phyloP scores from a whole-genome alignment of 306 rosid genomes.

The Dryas octopetala region DNA sequence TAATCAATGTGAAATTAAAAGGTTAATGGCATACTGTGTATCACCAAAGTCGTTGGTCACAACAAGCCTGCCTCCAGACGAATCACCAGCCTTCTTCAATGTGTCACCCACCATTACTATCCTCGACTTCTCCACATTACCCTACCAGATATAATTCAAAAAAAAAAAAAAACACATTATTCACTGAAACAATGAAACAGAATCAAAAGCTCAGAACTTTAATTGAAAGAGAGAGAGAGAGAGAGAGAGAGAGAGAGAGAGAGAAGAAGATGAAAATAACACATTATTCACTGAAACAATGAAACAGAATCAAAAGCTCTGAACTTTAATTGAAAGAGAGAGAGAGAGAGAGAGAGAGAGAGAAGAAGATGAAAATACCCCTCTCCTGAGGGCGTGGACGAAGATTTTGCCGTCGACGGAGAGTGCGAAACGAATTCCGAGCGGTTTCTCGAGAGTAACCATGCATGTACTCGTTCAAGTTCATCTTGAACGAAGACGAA shows the following conservation, averaged over 20 bases:
- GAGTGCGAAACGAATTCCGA: constrained; percentile 87
- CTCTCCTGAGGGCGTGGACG: constrained; percentile 80
- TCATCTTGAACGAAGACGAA: constrained; percentile 58
- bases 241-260: background rate
- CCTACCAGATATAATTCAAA: no score
- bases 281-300: background rate
- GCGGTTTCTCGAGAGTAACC: constrained; percentile 84
- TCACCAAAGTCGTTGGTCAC: constrained; percentile 64
- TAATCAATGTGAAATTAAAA: background rate
- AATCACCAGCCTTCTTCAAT: constrained; percentile 74
- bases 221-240: no score
- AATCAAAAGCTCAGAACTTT: constrained; percentile 4
- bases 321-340: background rate
- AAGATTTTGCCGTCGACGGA: constrained; percentile 74
- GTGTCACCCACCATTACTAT: constrained; percentile 97
- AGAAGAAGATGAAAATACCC: constrained; percentile 43
- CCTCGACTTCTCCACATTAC: no score
- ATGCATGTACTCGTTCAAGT: constrained; percentile 81
- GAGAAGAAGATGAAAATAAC: background rate
- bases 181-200: background rate
- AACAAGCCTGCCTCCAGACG: constrained; percentile 50
- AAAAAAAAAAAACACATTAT: no score
- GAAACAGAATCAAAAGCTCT: constrained; percentile 2
- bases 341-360: no score
- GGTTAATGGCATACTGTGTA: constrained; percentile 48